Conservation (phyloP, 1,284 basidiomycete species). For the Sporisorium scitamineum region DNA sequence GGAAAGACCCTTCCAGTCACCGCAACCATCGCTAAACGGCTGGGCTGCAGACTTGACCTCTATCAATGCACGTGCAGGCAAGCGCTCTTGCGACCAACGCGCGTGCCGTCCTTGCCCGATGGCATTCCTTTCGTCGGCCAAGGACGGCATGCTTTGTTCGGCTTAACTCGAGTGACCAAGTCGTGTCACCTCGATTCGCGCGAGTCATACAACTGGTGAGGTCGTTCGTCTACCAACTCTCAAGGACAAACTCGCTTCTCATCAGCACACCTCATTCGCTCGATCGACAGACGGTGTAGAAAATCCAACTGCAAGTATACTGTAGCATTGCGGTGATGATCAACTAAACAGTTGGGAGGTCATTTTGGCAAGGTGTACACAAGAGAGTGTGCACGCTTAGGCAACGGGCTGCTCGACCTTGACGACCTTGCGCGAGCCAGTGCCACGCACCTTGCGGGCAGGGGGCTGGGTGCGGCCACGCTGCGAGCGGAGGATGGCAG, state of each 20-base stretch:
- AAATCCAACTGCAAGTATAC: constrained; percentile 7
- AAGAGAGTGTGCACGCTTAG: constrained; percentile 19
- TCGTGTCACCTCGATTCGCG: not conserved
- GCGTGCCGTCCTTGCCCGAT: not conserved
- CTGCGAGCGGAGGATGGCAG: constrained; percentile 63
- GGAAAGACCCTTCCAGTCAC: too few species aligned
- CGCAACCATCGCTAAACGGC: too few species aligned
- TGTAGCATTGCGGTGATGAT: constrained; percentile 16
- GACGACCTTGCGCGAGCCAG: constrained; percentile 51
- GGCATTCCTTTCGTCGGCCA: not conserved
- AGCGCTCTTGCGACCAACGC: not conserved
- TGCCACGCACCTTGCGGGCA: constrained; percentile 51
- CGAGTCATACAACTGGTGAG: not conserved
- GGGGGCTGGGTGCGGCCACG: constrained; percentile 47
- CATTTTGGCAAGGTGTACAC: constrained; percentile 9
- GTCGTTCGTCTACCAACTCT: not conserved
- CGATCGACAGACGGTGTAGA: not conserved
- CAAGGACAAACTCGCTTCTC: not conserved
- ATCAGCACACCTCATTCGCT: not conserved
- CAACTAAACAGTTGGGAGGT: constrained; percentile 8
- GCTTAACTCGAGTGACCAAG: too few species aligned
- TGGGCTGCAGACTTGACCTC: too few species aligned
- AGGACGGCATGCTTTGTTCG: not conserved
- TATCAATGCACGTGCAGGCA: too few species aligned
- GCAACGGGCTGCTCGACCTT: constrained; percentile 41